Evolutionary conservation across 2,329 filamentous ascomycete genomes (phyloP).

Genomic region (Verticillium longisporum): DNA sequence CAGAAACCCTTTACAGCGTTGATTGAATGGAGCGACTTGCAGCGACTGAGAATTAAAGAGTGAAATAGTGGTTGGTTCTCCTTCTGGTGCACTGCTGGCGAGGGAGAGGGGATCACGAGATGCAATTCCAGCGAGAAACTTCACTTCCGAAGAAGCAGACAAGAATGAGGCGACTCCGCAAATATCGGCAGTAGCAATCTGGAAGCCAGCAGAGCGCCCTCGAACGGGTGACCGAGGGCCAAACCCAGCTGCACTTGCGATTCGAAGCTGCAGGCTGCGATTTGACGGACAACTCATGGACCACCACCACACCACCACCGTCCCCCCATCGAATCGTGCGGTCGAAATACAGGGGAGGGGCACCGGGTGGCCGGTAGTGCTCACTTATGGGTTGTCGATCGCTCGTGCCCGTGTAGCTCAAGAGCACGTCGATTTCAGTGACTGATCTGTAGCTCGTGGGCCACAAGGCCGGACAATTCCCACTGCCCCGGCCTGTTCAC

Average conservation of each 20-base stretch:
- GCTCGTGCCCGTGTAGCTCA: not conserved
- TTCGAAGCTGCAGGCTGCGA: slow-evolving; percentile 12
- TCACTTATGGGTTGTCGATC: not conserved
- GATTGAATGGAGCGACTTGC: not conserved
- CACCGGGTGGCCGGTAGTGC: not conserved
- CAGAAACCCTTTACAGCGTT: not conserved
- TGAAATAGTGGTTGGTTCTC: not conserved
- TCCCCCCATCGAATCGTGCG: not conserved
- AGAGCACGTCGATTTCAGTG: not conserved
- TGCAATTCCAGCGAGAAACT: not conserved
- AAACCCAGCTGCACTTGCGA: slow-evolving; percentile 7
- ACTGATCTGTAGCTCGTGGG: not conserved
- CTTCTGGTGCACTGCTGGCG: not conserved
- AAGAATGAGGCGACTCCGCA: not conserved
- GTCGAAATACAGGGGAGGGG: not conserved
- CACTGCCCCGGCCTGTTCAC: not conserved
- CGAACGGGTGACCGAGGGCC: not conserved
- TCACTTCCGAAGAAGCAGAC: not conserved
- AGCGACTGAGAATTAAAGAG: not conserved
- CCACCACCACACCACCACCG: slow-evolving; percentile 7
- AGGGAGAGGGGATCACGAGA: not conserved
- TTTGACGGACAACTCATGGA: slow-evolving; percentile 5
- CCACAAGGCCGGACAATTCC: not conserved
- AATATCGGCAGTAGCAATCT: not conserved
- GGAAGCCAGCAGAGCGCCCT: not conserved